Conservation (phyloP, 2,329 filamentous ascomycete species). For the Botrytis byssoidea region DNA sequence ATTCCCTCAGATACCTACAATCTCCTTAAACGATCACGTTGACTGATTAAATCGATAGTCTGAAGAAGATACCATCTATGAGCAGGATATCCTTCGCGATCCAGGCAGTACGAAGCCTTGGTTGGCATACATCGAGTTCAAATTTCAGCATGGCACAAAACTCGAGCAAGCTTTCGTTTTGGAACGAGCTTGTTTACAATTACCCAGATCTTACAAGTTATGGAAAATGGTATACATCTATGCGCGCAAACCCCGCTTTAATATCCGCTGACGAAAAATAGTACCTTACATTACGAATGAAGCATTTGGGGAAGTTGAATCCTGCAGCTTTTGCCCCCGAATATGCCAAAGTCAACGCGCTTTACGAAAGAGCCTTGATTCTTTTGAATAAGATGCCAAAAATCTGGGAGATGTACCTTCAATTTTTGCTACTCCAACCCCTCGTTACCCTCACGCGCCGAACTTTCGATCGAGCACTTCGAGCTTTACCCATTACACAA, state of each 20-base stretch:
- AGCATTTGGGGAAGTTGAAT: conserved; percentile 80
- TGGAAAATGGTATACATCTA: conserved; percentile 76
- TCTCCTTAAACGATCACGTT: background rate
- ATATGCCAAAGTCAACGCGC: conserved; percentile 88
- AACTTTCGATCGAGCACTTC: conserved; percentile 87
- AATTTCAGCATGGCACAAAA: conserved; percentile 78
- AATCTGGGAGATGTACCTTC: conserved; percentile 97
- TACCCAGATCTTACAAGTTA: conserved; percentile 94
- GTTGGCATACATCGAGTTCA: conserved; percentile 91
- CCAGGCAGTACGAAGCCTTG: conserved; percentile 86
- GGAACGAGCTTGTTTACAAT: conserved; percentile 84
- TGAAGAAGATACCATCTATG: conserved; percentile 91
- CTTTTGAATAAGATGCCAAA: conserved; percentile 97
- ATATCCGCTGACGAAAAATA: conserved; percentile 40
- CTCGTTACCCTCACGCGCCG: conserved; percentile 80
- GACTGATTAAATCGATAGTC: conserved; percentile 50
- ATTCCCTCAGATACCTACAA: background rate
- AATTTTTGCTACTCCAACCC: conserved; percentile 88
- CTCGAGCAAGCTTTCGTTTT: conserved; percentile 85
- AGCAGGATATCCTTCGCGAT: conserved; percentile 90
- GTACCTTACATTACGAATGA: conserved; percentile 83
- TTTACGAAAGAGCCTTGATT: conserved; percentile 90
- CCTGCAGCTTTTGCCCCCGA: conserved; percentile 75
- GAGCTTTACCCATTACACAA: conserved; percentile 89
- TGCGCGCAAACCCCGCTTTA: conserved; percentile 1